Percentiles rank a stretch among this genome's conserved stretches.
Conservation (phyloP, 352 stramenopile species). For the Pythium angustatum region DNA sequence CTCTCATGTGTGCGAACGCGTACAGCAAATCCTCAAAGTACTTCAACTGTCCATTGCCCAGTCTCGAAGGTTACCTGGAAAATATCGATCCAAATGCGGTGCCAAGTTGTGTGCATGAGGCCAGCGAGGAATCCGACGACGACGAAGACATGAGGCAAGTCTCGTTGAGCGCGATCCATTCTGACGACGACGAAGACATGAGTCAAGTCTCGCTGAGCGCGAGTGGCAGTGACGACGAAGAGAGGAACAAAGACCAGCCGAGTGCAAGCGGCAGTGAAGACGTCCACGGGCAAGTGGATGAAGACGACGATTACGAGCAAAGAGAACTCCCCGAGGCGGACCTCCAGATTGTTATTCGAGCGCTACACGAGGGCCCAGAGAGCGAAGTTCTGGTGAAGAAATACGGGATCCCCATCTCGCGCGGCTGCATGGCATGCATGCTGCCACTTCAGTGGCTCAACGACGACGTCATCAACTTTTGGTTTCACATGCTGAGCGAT, state of each 20-base stretch:
- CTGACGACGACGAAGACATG: too few species aligned
- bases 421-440: constrained; percentile 70
- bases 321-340: too few species aligned
- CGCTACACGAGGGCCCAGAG: constrained; percentile 53
- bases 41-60: not conserved
- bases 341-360: too few species aligned
- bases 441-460: constrained; percentile 75
- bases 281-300: too few species aligned
- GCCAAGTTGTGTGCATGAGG: too few species aligned
- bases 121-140: too few species aligned
- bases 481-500: constrained; percentile 76
- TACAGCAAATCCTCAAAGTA: not conserved
- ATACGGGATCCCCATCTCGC: constrained; percentile 82
- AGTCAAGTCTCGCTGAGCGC: too few species aligned
- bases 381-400: constrained; percentile 76
- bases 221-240: too few species aligned
- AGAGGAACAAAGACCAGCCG: too few species aligned
- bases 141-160: too few species aligned
- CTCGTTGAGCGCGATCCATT: too few species aligned
- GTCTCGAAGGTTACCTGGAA: not conserved
- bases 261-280: too few species aligned
- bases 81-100: constrained; percentile 31
- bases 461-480: constrained; percentile 88
- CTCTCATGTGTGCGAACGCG: not conserved
- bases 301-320: constrained; percentile 56